phyloP scores from a whole-genome alignment of 2,329 filamentous ascomycete species.

The Colletotrichum cuscutae region DNA sequence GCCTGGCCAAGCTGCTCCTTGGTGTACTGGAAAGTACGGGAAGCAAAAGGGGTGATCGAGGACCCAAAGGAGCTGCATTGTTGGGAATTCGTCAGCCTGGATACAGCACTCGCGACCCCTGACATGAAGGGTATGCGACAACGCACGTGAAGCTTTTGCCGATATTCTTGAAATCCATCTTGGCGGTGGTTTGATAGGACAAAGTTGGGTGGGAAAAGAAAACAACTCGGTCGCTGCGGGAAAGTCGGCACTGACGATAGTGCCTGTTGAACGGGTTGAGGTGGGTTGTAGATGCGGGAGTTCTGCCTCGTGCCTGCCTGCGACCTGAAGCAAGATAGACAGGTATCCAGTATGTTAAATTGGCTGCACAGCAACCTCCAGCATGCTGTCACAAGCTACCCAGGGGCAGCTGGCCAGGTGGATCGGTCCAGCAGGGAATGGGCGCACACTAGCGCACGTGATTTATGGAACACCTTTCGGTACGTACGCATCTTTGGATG shows the following conservation, averaged over 20 bases:
- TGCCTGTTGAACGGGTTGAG: not conserved
- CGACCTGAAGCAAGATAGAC: slow-evolving; percentile 22
- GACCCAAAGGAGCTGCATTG: slow-evolving; percentile 72
- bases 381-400: slow-evolving; percentile 31
- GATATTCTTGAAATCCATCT: slow-evolving; percentile 70
- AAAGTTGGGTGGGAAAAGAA: not conserved
- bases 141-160: slow-evolving; percentile 66
- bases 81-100: slow-evolving; percentile 36
- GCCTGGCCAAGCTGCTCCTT: slow-evolving; percentile 97
- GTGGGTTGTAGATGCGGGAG: slow-evolving; percentile 20
- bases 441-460: not conserved
- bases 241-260: not conserved
- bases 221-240: not conserved
- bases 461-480: not conserved
- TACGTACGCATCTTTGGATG: not conserved
- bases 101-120: not conserved
- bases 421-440: not conserved
- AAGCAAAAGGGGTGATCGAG: slow-evolving; percentile 90
- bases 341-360: slow-evolving; percentile 33
- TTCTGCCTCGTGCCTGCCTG: slow-evolving; percentile 26
- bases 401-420: slow-evolving; percentile 5
- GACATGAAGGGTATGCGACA: slow-evolving; percentile 23
- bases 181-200: slow-evolving; percentile 33
- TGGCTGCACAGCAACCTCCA: slow-evolving; percentile 16
- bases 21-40: slow-evolving; percentile 95